Evolutionary conservation across 129 eudicot species (phyloP).

Genomic region (Flaveria brownii): DNA sequence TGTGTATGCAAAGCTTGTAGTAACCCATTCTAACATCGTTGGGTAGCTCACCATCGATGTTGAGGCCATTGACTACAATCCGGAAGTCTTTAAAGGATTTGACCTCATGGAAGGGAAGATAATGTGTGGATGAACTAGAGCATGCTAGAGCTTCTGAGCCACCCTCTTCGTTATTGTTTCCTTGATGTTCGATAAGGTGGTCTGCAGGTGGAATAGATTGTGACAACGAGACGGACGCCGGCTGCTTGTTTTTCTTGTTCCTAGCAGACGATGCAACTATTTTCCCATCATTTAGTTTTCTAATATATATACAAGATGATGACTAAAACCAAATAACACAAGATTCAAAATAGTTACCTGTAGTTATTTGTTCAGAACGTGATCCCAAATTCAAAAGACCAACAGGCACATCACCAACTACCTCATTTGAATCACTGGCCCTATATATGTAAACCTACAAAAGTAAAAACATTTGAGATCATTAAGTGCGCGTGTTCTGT

Average conservation of each 20-base stretch:
- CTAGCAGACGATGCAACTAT: neutral
- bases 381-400: slow-evolving; percentile 38
- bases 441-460: slow-evolving; percentile 57
- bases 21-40: neutral
- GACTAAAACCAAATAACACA: neutral
- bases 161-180: neutral
- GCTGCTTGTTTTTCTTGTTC: slow-evolving; percentile 41
- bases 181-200: slow-evolving; percentile 28
- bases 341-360: neutral
- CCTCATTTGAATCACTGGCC: neutral
- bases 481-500: too few relatives aligned
- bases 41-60: slow-evolving; percentile 60
- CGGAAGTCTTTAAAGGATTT: slow-evolving; percentile 59
- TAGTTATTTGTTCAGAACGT: neutral
- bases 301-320: neutral
- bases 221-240: neutral
- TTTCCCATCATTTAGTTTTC: neutral
- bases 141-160: slow-evolving; percentile 46
- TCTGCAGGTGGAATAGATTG: neutral
- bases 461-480: neutral
- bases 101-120: slow-evolving; percentile 34
- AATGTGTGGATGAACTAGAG: neutral
- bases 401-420: slow-evolving; percentile 45
- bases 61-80: slow-evolving; percentile 46
- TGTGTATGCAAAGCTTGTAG: too few relatives aligned